Base-by-base conservation (phyloP, 306 rosid genomes). In the Canavalia gladiata region DNA sequence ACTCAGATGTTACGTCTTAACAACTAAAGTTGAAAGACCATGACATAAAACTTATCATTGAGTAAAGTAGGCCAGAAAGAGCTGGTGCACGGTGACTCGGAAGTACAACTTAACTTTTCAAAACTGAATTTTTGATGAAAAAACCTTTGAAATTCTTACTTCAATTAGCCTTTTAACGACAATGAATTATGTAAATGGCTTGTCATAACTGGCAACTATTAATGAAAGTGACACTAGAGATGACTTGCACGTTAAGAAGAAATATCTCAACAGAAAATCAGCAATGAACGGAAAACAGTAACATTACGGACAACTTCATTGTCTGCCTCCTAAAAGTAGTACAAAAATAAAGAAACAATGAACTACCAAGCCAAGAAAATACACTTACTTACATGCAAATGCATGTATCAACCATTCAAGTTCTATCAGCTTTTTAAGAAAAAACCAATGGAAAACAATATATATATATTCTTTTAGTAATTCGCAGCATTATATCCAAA, bases 21-120 rank as follows among this genome's bases (percentile, higher is more conserved):
- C 86, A 59, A 82, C 78, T 82, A 45, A 74, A 69, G 74, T 69
- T 67, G 81, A 75, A 82, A 63, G 75, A 47, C 37, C 46, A 35
- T n/a, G 57, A 28, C 56, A 35, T 1, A 56, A 5, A 35, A 56
- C 46, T 30, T 31, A 68, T 42, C 5, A 79, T 68, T 42, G 11
- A 13, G 73, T 33, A 31, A 12, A 54, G 77, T 57, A 75, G 81
- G 81, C 39, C 55, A 45, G 43, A 51, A 49, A 30, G 59, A 76
- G 49, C 55, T 8, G 59, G 55, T 68, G 45, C 77, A 68, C 28
- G 76, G 71, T 68, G 46, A 65, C 9, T 56, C 55, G 8, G 0
- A 81, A 66, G 80, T 66, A 74, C 58, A 68, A 58, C 28, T 10
- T 31, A 8, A 43, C 78, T 59, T 59, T 76, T 76, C 43, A 9